Evolutionary conservation across 352 stramenopile species (phyloP), one percentile per base, ranked within the genome.

Genomic region (Elongisporangium undulatum): DNA sequence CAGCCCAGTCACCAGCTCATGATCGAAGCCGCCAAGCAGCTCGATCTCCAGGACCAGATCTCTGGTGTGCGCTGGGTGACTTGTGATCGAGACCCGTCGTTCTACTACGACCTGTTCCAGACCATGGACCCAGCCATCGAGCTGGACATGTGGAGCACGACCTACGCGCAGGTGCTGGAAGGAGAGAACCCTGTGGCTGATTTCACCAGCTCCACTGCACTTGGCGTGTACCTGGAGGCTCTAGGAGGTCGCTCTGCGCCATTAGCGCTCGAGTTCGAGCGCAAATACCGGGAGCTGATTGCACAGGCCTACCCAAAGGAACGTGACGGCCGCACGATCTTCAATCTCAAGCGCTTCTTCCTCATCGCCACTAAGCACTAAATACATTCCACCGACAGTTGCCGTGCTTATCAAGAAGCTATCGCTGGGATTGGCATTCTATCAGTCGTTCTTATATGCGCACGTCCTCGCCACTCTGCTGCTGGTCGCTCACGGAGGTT

Each of bases 311-410:
- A 92, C 57, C 73, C 80, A 6, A 79, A 82, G 52, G 72, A 89
- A 51, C 59, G 61, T 10, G 79, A 90, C 53, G 78, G 79, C 4
- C 48, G 61, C 59, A 87, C 79, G 1, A 72, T 90, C 58, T 88
- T 89, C 60, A 78, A 82, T 49, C 58, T 88, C 41, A 89, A 80
- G 53, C 82, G 82, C 21, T 90, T 92, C 65, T 92, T 92, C 56
- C 56, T 85, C 21, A 66, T 89, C 41, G 78, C 71, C 10, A 74
- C 62, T 12, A 86, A 41, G 29, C 29, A 41, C 8, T 41, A 41
- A 41, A 9, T 34, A 34, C 26, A 34, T 34, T 34, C 4, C 26
- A 34, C 8, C 8, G 26, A 34, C 4, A 34, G 26, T 9, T 34
- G 26, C 4, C 8, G 26, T 34, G 8, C 26, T 34, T 34, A 4